Evolutionary conservation across 345 rosid species (phyloP), one percentile per base, ranked within the genome.

Genomic region (Gossypium rotundifolium): DNA sequence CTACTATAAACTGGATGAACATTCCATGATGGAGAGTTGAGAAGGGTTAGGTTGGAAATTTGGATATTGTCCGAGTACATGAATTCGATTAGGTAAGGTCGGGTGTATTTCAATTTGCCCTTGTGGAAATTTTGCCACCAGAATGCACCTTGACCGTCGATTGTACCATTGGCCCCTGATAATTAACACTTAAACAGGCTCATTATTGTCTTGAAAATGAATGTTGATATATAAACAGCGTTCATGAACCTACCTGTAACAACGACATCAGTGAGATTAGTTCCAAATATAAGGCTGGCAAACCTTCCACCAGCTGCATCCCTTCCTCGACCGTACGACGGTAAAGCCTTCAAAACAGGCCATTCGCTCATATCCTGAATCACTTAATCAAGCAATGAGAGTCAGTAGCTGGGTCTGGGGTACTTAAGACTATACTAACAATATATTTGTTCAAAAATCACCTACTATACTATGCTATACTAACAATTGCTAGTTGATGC

Each of bases 321-420:
- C 76, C 98, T 90, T 46, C 98, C 97, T 82, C 98, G 61, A 52
- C 98, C 98, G 55, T 94, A 94, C 0, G 97, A 94, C 55, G 98
- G 98, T 70, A 94, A 80, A 46, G 98, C 87, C 68, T 85, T 88
- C 76, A 88, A 52, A 83, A 77, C 83, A 1, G 94, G 94, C 85
- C 90, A 94, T 77, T 90, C 96, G 2, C 82, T 80, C 23, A 87
- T 40, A 44, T 94, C 94, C 91, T 88, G 46, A 55, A 74, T 38
- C 72, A 65, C 14, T n/a, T 40, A 16, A 12, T 73, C 27, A 14
- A 48, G 18, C 13, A 38, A 5, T 11, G 23, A 22, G 16, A 9
- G 40, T 42, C 9, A 33, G 12, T 33, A 33, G 40, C 40, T 33
- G 40, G 40, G 40, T 33, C 40, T 5, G 40, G 40, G 40, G 0